Evolutionary conservation across 257 asterid genomes (phyloP).

Genomic region (Agastache rugosa): DNA sequence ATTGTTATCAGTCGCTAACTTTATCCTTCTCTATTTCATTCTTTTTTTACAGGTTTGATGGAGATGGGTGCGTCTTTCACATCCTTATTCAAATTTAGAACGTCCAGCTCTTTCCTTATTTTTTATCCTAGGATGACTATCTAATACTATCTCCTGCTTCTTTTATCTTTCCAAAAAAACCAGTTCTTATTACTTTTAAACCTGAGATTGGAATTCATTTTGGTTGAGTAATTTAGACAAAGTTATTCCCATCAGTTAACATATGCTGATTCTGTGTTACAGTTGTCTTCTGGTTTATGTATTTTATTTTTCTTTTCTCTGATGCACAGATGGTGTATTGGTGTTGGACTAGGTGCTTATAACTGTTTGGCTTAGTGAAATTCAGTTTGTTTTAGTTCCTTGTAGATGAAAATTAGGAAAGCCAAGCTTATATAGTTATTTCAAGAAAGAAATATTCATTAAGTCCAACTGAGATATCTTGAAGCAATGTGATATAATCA

Average conservation of each 20-base stretch:
- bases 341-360: neutral
- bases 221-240: conserved; percentile 15
- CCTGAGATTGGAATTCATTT: conserved; percentile 11
- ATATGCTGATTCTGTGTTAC: neutral
- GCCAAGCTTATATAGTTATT: too few relatives aligned
- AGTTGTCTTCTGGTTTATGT: neutral
- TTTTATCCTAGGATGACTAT: conserved; percentile 26
- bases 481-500: too few relatives aligned
- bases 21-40: conserved; percentile 38
- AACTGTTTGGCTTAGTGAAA: neutral
- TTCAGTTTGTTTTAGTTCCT: conserved; percentile 10
- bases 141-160: conserved; percentile 16
- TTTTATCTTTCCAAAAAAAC: conserved; percentile 9
- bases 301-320: neutral
- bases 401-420: neutral
- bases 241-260: neutral
- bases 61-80: conserved; percentile 85
- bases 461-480: too few relatives aligned
- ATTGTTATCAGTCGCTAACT: conserved; percentile 28
- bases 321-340: neutral
- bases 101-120: conserved; percentile 32
- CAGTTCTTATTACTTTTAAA: conserved; percentile 2
- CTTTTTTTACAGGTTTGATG: conserved; percentile 86
- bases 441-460: too few relatives aligned
- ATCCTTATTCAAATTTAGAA: conserved; percentile 38